phyloP scores from a whole-genome alignment of 768 basidiomycete species.

The Leccinellum albellum region DNA sequence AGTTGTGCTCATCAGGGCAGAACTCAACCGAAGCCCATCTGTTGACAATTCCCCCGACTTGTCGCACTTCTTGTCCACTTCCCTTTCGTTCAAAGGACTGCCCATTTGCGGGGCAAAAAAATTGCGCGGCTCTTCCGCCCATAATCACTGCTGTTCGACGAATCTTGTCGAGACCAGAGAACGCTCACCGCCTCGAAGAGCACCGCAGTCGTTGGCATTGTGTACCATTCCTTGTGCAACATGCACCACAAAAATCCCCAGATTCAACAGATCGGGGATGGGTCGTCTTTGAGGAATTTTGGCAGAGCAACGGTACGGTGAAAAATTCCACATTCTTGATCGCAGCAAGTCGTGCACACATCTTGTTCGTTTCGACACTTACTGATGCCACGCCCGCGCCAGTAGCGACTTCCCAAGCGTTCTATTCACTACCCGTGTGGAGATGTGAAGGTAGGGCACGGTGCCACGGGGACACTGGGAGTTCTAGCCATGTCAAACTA shows the following conservation, averaged over 20 bases:
- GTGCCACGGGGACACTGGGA: not conserved
- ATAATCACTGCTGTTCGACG: not conserved
- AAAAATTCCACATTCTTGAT: slow-evolving; percentile 24
- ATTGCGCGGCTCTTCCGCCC: slow-evolving; percentile 11
- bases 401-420: slow-evolving; percentile 13
- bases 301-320: slow-evolving; percentile 19
- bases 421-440: slow-evolving; percentile 10
- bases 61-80: not conserved
- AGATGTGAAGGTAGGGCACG: slow-evolving; percentile 2
- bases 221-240: not conserved
- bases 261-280: not conserved
- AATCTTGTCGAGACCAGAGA: not conserved
- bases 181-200: slow-evolving; percentile 12
- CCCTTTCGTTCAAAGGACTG: not conserved
- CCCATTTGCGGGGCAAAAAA: not conserved
- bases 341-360: slow-evolving; percentile 19
- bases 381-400: slow-evolving; percentile 16
- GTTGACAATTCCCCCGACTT: not conserved
- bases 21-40: not conserved
- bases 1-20: slow-evolving; percentile 13
- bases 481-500: slow-evolving; percentile 14
- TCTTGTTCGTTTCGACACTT: slow-evolving; percentile 22
- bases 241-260: slow-evolving; percentile 1
- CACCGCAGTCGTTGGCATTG: not conserved
- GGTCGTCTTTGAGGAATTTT: slow-evolving; percentile 7